Conservation (phyloP, 805 yeast genomes). For the Hyphopichia homilentoma region DNA sequence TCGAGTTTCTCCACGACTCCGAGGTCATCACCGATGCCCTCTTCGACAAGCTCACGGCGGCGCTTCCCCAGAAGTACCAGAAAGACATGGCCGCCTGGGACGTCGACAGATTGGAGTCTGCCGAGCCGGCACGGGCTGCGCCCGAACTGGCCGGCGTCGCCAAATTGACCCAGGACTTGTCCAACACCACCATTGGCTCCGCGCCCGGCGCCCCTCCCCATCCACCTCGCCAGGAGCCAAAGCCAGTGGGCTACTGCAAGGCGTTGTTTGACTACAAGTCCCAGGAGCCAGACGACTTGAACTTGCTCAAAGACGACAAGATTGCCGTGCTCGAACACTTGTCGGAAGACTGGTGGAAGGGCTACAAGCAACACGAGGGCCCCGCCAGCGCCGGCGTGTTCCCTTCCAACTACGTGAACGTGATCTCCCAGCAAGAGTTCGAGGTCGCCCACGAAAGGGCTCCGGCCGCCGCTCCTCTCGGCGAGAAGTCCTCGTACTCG, state of each 20-base stretch:
- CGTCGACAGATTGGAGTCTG: constrained; percentile 23
- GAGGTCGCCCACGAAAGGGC: constrained; percentile 10
- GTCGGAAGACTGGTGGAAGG: constrained; percentile 91
- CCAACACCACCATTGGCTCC: constrained; percentile 8
- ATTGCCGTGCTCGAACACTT: constrained; percentile 67
- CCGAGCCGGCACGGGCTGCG: no score
- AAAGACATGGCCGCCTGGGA: constrained; percentile 50
- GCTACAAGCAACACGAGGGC: constrained; percentile 39
- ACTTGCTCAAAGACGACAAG: constrained; percentile 61
- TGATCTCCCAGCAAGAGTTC: constrained; percentile 33
- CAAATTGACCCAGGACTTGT: constrained; percentile 5
- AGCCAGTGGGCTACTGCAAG: constrained; percentile 41
- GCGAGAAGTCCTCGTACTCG: constrained; percentile 5
- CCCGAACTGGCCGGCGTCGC: background rate
- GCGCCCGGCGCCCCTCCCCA: constrained; percentile 18
- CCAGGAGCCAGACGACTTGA: constrained; percentile 73
- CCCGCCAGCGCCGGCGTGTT: constrained; percentile 68
- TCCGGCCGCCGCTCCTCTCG: constrained; percentile 16
- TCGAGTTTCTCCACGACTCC: constrained; percentile 74
- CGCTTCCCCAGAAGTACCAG: constrained; percentile 57
- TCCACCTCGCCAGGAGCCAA: constrained; percentile 13
- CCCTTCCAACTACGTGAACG: constrained; percentile 79
- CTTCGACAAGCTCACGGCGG: constrained; percentile 44
- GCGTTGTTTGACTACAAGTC: constrained; percentile 75
- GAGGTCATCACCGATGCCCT: constrained; percentile 61